phyloP scores from a whole-genome alignment of 441 rosid genomes.

The Jatropha podagrica region DNA sequence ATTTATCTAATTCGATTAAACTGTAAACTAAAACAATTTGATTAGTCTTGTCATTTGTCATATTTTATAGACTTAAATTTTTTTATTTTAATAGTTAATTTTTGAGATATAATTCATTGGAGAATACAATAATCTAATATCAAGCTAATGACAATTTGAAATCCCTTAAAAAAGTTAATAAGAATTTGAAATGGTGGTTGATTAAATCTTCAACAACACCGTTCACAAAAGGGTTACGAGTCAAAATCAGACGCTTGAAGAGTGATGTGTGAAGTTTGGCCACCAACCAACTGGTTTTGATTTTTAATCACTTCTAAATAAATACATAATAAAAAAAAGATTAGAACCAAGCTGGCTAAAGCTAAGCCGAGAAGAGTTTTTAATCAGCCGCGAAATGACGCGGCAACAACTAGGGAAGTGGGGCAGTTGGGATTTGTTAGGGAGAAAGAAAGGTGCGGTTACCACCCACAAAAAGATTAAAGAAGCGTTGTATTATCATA shows the following conservation, averaged over 20 bases:
- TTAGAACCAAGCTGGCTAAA: not conserved
- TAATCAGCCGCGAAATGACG: conserved; percentile 7
- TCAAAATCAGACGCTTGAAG: conserved; percentile 2
- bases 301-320: not conserved
- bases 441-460: conserved; percentile 30
- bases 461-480: conserved; percentile 7
- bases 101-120: no score
- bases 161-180: no score
- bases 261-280: conserved; percentile 6
- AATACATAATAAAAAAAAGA: not conserved
- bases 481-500: no score
- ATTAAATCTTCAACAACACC: not conserved
- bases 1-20: no score
- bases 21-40: no score
- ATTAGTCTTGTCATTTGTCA: no score
- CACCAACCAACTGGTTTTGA: conserved; percentile 17
- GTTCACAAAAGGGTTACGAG: not conserved
- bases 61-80: no score
- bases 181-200: not conserved
- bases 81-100: no score
- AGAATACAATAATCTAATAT: no score
- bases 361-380: not conserved
- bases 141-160: no score
- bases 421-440: conserved; percentile 36
- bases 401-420: conserved; percentile 27